phyloP scores from a whole-genome alignment of 1,284 basidiomycete genomes.

The Rhodotorula mucilaginosa region DNA sequence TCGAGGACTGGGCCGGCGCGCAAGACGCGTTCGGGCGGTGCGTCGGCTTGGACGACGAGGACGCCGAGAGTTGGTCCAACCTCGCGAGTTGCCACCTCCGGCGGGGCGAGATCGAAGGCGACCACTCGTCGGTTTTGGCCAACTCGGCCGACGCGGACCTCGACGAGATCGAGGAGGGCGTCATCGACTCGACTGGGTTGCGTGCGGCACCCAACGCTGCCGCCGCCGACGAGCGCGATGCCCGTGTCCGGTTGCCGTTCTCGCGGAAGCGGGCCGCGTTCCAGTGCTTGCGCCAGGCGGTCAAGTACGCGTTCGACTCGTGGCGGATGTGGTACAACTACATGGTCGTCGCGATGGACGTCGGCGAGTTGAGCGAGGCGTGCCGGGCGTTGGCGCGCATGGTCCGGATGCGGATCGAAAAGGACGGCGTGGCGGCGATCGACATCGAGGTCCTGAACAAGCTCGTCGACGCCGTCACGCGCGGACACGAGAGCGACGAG shows the following conservation, averaged over 20 bases:
- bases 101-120: constrained; percentile 56
- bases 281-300: constrained; percentile 86
- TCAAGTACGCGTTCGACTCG: constrained; percentile 79
- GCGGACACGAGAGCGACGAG: constrained; percentile 46
- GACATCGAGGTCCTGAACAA: constrained; percentile 84
- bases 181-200: constrained; percentile 20
- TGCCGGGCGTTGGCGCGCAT: constrained; percentile 77
- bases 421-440: constrained; percentile 61
- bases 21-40: constrained; percentile 80
- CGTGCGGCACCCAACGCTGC: not conserved
- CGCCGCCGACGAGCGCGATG: constrained; percentile 34
- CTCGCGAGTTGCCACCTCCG: constrained; percentile 91
- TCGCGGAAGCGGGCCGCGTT: constrained; percentile 74
- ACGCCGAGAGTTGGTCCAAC: constrained; percentile 98
- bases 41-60: constrained; percentile 88
- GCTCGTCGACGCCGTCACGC: constrained; percentile 78
- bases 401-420: constrained; percentile 72
- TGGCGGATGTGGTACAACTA: constrained; percentile 99
- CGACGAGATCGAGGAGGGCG: constrained; percentile 37
- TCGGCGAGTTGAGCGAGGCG: constrained; percentile 86
- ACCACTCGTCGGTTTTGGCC: constrained; percentile 25
- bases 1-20: constrained; percentile 79
- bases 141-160: constrained; percentile 24
- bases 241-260: constrained; percentile 31
- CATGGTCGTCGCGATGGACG: constrained; percentile 89